These are phyloP conservation scores for Aspergillus sp. DNA, from an alignment of 2,329 filamentous ascomycete species.

Conservation along the genomic window DNA sequence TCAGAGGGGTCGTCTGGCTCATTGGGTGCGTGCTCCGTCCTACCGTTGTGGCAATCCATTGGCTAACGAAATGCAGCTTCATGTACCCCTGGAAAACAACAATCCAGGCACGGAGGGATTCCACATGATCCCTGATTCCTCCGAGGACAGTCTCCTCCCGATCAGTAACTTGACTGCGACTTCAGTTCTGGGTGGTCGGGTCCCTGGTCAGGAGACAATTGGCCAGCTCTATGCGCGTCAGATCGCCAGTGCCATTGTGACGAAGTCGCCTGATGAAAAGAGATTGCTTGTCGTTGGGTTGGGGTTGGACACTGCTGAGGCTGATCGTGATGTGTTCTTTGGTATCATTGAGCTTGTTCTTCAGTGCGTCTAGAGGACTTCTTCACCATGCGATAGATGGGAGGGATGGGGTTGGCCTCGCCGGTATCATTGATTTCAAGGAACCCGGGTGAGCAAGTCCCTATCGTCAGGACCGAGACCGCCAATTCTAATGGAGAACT, in stretches of 20 bases:
- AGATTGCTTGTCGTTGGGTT: constrained; percentile 54
- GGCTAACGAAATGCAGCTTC: constrained; percentile 16
- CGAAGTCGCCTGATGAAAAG: constrained; percentile 59
- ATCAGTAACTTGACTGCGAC: constrained; percentile 76
- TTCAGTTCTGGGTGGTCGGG: constrained; percentile 77
- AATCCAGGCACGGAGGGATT: constrained; percentile 30
- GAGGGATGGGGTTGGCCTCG: too few relatives aligned
- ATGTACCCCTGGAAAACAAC: constrained; percentile 27
- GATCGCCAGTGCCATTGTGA: constrained; percentile 71
- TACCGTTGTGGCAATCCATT: neutral
- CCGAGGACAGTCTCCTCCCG: constrained; percentile 60
- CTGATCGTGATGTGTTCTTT: constrained; percentile 37
- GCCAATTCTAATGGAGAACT: neutral
- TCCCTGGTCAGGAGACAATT: constrained; percentile 69
- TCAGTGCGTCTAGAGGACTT: constrained; percentile 28
- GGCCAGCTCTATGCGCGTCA: constrained; percentile 87
- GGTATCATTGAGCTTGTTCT: constrained; percentile 38
- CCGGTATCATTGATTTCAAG: neutral
- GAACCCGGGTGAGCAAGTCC: too few relatives aligned
- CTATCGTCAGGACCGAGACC: too few relatives aligned
- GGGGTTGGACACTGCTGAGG: constrained; percentile 45
- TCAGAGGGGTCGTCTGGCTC: constrained; percentile 75
- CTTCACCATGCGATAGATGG: neutral
- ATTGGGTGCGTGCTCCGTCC: constrained; percentile 63
- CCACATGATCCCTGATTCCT: constrained; percentile 34